A percentile compares a stretch with the other conserved stretches of the same genome.
phyloP scores from a whole-genome alignment of 305 asterid genomes.

The Salvia sclarea region DNA sequence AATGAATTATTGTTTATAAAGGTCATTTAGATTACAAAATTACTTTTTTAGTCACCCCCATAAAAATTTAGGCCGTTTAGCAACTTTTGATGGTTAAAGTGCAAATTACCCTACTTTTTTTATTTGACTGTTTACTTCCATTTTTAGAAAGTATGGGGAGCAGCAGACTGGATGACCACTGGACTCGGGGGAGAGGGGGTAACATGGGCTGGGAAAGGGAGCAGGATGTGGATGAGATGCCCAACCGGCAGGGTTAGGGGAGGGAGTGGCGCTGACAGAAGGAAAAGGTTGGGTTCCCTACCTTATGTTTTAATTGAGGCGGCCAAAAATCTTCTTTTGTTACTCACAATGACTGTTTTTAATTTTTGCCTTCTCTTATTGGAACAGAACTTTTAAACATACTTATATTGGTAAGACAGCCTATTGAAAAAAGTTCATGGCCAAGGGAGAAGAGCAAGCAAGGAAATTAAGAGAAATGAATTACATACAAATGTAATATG shows the following conservation, averaged over 20 bases:
- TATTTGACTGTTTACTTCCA: background rate
- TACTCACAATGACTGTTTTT: background rate
- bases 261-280: background rate
- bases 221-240: too few species aligned
- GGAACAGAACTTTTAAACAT: background rate
- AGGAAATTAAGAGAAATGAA: background rate
- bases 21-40: background rate
- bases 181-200: background rate
- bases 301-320: background rate
- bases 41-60: background rate
- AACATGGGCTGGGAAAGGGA: background rate
- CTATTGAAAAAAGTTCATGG: background rate
- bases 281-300: background rate
- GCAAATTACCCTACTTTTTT: background rate
- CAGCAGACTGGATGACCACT: background rate
- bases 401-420: background rate
- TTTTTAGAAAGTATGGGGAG: background rate
- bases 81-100: background rate
- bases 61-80: background rate
- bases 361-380: background rate
- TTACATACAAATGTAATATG: background rate
- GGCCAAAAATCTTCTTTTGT: background rate
- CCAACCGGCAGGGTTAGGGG: background rate
- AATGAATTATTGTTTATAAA: background rate
- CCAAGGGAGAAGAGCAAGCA: background rate